These are phyloP conservation scores for Hygrocybe punicea DNA, from an alignment of 768 basidiomycete genomes.

Conservation along the genomic window DNA sequence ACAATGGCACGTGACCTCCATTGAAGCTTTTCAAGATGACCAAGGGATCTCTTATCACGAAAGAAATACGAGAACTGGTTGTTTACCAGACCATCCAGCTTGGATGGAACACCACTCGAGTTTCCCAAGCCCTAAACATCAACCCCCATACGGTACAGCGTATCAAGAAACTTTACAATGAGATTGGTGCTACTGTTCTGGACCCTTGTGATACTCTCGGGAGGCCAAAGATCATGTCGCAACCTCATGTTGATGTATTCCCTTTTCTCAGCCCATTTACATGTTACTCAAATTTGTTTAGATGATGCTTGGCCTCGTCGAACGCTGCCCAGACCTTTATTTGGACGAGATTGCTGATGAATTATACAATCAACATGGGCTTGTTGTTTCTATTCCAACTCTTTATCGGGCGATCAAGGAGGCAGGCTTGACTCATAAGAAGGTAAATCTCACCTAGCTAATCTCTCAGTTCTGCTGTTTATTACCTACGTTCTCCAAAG, in stretches of 20 bases:
- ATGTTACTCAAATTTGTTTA: background rate
- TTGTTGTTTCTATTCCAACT: background rate
- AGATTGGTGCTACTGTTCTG: background rate
- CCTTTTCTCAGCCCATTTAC: background rate
- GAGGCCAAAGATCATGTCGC: background rate
- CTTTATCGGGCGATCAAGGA: background rate
- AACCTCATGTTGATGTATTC: background rate
- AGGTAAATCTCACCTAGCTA: background rate
- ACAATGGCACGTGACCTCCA: constrained; percentile 1
- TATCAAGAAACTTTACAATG: background rate
- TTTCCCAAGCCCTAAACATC: background rate
- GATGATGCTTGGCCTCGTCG: too few relatives aligned
- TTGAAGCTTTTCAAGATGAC: background rate
- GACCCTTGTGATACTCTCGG: background rate
- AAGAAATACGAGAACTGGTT: too few relatives aligned
- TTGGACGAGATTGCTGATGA: too few relatives aligned
- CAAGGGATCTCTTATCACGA: background rate
- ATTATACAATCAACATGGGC: background rate
- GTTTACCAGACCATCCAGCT: background rate
- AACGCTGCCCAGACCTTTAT: too few relatives aligned
- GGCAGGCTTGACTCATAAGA: background rate
- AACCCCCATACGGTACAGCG: background rate
- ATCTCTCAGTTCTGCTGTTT: background rate
- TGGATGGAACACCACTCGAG: background rate
- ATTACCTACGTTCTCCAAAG: background rate